These are phyloP conservation scores for Aphanocladium album DNA, from an alignment of 2,329 filamentous ascomycete genomes.

Conservation along the genomic window DNA sequence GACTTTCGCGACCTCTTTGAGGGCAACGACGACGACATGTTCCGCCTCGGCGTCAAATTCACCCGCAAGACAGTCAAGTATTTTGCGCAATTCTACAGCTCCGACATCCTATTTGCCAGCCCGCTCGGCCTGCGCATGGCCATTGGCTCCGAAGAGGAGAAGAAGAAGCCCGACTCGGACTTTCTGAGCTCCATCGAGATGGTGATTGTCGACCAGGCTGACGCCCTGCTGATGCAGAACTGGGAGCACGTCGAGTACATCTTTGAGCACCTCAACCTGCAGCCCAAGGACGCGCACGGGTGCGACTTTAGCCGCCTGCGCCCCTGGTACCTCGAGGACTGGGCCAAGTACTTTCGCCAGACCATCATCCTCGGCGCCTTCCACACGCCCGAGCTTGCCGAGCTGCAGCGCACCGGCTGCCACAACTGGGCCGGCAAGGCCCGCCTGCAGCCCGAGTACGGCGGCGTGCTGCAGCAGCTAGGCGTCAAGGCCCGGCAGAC, in stretches of 20 bases:
- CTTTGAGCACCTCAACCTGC: slow-evolving; percentile 84
- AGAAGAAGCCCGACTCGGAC: slow-evolving; percentile 67
- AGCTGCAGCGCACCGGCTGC: slow-evolving; percentile 69
- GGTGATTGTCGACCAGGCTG: slow-evolving; percentile 83
- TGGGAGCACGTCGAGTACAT: slow-evolving; percentile 95
- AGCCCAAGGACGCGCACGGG: slow-evolving; percentile 83
- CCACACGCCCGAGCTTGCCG: slow-evolving; percentile 82
- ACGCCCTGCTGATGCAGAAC: slow-evolving; percentile 94
- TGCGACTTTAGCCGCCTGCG: slow-evolving; percentile 91
- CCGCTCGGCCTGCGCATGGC: slow-evolving; percentile 86
- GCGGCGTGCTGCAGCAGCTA: slow-evolving; percentile 68
- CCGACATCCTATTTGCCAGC: slow-evolving; percentile 89
- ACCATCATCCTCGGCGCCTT: slow-evolving; percentile 78
- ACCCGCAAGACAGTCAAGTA: slow-evolving; percentile 94
- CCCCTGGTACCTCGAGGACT: slow-evolving; percentile 87
- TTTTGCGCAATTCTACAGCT: slow-evolving; percentile 93
- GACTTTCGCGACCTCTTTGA: slow-evolving; percentile 88
- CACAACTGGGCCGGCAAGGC: slow-evolving; percentile 76
- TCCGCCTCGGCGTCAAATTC: slow-evolving; percentile 92
- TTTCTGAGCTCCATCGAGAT: slow-evolving; percentile 93
- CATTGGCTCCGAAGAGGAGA: slow-evolving; percentile 70
- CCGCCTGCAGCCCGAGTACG: slow-evolving; percentile 65
- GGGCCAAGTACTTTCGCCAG: slow-evolving; percentile 76
- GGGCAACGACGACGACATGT: slow-evolving; percentile 97
- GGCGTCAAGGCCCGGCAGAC: slow-evolving; percentile 74